These are phyloP conservation scores for Kazachstania bromeliacearum DNA, from an alignment of 805 yeast genomes.

Conservation along the genomic window DNA sequence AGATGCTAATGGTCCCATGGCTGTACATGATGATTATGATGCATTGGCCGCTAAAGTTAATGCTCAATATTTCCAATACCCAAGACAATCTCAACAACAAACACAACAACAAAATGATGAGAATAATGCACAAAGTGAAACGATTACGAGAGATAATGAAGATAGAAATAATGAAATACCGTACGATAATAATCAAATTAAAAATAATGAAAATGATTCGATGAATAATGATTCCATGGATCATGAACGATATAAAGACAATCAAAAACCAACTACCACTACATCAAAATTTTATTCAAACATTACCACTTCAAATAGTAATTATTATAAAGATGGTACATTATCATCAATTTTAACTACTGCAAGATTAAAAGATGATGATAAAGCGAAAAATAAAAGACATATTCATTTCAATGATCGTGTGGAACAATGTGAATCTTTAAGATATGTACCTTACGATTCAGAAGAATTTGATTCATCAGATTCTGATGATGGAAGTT, in stretches of 20 bases:
- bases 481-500: slow-evolving; percentile 7
- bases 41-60: slow-evolving; percentile 30
- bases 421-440: slow-evolving; percentile 73
- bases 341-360: slow-evolving; percentile 13
- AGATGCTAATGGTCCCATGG: slow-evolving; percentile 19
- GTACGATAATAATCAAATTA: neutral
- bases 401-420: slow-evolving; percentile 90
- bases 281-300: neutral
- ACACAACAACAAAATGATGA: neutral
- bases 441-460: slow-evolving; percentile 26
- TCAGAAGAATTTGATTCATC: neutral
- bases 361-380: slow-evolving; percentile 3
- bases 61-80: slow-evolving; percentile 23
- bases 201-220: neutral
- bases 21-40: slow-evolving; percentile 27
- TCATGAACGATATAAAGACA: slow-evolving; percentile 1
- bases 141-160: slow-evolving; percentile 1
- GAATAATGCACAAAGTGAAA: neutral
- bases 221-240: neutral
- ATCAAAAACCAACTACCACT: neutral
- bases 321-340: slow-evolving; percentile 1
- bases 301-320: neutral
- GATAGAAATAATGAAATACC: neutral
- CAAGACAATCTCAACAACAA: neutral
- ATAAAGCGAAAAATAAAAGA: slow-evolving; percentile 26